Conservation (phyloP, 768 basidiomycete genomes). For the Chalciporus piperatus region DNA sequence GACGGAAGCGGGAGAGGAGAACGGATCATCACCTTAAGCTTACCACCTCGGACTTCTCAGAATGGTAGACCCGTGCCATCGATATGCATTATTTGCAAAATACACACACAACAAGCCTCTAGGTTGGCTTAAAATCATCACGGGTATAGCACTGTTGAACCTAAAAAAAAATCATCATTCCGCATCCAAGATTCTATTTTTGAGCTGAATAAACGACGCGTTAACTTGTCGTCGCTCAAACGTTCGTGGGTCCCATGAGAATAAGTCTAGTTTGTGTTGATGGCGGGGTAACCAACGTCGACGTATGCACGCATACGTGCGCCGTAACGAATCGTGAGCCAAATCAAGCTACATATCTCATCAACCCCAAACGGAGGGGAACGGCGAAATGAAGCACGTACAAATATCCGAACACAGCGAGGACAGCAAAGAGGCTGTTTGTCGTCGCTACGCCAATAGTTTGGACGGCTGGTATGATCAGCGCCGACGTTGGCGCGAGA, state of each 20-base stretch:
- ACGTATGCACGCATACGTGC: constrained; percentile 53
- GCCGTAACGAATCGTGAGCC: constrained; percentile 54
- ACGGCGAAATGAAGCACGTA: constrained; percentile 31
- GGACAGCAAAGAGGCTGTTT: constrained; percentile 42
- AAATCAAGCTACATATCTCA: constrained; percentile 41
- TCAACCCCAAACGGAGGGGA: background rate
- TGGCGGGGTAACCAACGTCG: constrained; percentile 55
- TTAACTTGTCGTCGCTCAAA: background rate
- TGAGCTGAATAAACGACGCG: background rate
- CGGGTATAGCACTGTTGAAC: background rate
- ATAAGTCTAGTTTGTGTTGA: background rate
- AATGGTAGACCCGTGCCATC: too few relatives aligned
- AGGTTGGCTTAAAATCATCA: background rate
- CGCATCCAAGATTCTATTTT: background rate
- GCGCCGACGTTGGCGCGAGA: constrained; percentile 9
- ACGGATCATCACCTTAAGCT: too few relatives aligned
- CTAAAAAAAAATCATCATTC: background rate
- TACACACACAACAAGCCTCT: background rate
- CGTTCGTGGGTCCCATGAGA: too few relatives aligned
- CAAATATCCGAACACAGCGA: constrained; percentile 52
- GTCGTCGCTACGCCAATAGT: constrained; percentile 49
- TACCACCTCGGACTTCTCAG: too few relatives aligned
- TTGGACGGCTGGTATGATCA: constrained; percentile 44
- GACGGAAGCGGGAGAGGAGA: too few relatives aligned
- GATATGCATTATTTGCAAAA: background rate